phyloP scores from a whole-genome alignment of 345 rosid species.

The Salix arbutifolia region DNA sequence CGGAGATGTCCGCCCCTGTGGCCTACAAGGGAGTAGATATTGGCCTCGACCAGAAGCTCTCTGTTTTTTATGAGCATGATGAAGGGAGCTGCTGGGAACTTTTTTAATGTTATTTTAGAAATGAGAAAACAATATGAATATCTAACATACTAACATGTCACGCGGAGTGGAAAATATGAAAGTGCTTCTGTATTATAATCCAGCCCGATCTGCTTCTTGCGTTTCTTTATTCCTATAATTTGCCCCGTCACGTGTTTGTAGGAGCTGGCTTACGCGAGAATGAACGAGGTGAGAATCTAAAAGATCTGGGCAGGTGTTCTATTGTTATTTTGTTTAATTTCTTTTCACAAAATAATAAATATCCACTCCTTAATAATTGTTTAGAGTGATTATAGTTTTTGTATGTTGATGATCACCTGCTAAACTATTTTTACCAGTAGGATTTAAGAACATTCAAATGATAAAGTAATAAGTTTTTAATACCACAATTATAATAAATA shows the following conservation, averaged over 20 bases:
- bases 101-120: background rate
- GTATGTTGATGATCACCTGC: too few species aligned
- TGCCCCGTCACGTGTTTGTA: background rate
- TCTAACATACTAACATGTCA: background rate
- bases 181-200: background rate
- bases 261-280: too few species aligned
- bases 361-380: too few species aligned
- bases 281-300: too few species aligned
- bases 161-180: background rate
- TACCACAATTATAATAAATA: too few species aligned
- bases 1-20: slow-evolving; percentile 95
- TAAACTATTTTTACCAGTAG: too few species aligned
- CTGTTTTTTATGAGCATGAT: slow-evolving; percentile 27
- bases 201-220: background rate
- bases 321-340: too few species aligned
- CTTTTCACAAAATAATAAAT: too few species aligned
- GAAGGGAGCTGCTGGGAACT: background rate
- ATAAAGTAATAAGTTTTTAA: too few species aligned
- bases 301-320: too few species aligned
- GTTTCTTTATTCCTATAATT: background rate
- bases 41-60: slow-evolving; percentile 64
- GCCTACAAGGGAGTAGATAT: slow-evolving; percentile 82
- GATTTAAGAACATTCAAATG: too few species aligned
- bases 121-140: background rate
- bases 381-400: too few species aligned